Evolutionary conservation across 2,329 filamentous ascomycete species (phyloP).

Genomic region (Ascochyta fabae): DNA sequence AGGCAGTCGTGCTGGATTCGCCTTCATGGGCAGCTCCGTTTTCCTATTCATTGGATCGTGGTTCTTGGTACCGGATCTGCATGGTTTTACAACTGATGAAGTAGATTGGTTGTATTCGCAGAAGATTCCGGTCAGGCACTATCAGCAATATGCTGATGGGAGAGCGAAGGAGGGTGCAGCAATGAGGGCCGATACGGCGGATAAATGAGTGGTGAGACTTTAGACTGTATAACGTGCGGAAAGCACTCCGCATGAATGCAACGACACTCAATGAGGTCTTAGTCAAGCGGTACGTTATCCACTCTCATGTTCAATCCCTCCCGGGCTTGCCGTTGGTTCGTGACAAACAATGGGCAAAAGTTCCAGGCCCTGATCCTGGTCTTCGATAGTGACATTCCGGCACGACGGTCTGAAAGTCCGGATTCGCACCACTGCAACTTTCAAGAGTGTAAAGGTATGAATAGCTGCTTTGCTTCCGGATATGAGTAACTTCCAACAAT

Average conservation of each 20-base stretch:
- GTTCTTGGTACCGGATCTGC: slow-evolving; percentile 13
- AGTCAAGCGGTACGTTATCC: no score
- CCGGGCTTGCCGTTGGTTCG: no score
- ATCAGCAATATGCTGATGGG: slow-evolving; percentile 11
- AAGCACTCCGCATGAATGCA: slow-evolving; percentile 28
- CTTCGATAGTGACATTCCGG: no score
- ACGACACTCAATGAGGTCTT: no score
- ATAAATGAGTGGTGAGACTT: background rate
- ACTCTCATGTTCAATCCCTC: no score
- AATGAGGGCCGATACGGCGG: background rate
- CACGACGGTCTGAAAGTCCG: no score
- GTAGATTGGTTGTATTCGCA: slow-evolving; percentile 15
- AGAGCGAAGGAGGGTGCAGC: slow-evolving; percentile 14
- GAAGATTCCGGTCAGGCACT: slow-evolving; percentile 7
- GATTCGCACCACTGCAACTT: no score
- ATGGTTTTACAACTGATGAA: slow-evolving; percentile 8
- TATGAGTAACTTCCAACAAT: no score
- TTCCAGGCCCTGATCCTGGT: no score
- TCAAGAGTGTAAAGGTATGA: no score
- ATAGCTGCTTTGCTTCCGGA: no score
- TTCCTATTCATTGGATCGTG: slow-evolving; percentile 7
- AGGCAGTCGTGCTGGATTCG: slow-evolving; percentile 52
- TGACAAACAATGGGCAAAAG: no score
- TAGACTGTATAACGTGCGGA: slow-evolving; percentile 53
- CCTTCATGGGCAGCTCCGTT: slow-evolving; percentile 31